A percentile compares a stretch with the other conserved stretches of the same genome.
These are phyloP conservation scores for Suillus alpinus DNA, from an alignment of 768 basidiomycete genomes.

Conservation along the genomic window DNA sequence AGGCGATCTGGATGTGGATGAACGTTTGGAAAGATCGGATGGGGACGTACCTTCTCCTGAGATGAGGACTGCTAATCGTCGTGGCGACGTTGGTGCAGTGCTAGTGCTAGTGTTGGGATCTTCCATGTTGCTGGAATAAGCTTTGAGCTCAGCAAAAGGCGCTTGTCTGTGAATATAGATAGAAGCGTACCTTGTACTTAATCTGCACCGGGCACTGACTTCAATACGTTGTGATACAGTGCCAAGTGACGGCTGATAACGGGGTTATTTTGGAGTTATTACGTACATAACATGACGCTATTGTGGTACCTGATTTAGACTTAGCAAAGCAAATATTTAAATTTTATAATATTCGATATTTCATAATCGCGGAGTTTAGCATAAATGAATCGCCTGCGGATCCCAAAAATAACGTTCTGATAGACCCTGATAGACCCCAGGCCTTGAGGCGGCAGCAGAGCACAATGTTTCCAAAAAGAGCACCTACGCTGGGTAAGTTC, in stretches of 20 bases:
- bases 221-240: neutral
- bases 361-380: neutral
- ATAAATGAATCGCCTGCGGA: neutral
- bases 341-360: neutral
- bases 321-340: neutral
- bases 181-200: neutral
- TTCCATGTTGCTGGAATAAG: neutral
- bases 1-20: neutral
- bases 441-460: neutral
- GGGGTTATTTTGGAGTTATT: neutral
- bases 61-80: slow-evolving; percentile 56
- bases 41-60: slow-evolving; percentile 54
- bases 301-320: neutral
- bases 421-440: neutral
- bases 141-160: neutral
- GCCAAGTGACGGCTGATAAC: neutral
- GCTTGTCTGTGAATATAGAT: neutral
- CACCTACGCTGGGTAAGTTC: neutral
- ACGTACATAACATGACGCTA: neutral
- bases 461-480: neutral
- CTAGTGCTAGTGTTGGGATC: neutral
- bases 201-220: neutral
- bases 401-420: neutral
- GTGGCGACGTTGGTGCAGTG: slow-evolving; percentile 3
- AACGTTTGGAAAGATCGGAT: neutral